phyloP scores from a whole-genome alignment of 805 yeast species.

The Dipodascopsis tothii region DNA sequence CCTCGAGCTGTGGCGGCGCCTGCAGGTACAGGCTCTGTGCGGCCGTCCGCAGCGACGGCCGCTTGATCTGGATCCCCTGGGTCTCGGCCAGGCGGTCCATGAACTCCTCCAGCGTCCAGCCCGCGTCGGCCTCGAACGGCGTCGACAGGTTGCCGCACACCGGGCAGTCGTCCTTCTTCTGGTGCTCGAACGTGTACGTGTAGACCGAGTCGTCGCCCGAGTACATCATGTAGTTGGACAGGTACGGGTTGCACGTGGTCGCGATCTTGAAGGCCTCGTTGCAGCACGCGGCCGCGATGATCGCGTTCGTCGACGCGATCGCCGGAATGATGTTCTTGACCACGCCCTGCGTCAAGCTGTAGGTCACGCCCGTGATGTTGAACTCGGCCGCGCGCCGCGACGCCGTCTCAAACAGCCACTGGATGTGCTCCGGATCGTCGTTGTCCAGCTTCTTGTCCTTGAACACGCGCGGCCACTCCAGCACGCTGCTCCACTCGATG shows the following conservation, averaged over 20 bases:
- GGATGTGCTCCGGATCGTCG: constrained; percentile 60
- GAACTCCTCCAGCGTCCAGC: constrained; percentile 37
- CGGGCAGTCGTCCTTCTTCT: constrained; percentile 55
- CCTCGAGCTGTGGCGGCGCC: constrained; percentile 42
- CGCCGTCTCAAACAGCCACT: constrained; percentile 54
- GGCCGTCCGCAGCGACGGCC: constrained; percentile 43
- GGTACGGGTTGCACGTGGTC: constrained; percentile 56
- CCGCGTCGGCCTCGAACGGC: constrained; percentile 17
- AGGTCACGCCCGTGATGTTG: constrained; percentile 64
- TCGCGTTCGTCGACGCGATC: constrained; percentile 87
- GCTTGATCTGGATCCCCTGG: constrained; percentile 30
- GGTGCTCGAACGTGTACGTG: constrained; percentile 62
- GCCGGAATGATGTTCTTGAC: constrained; percentile 90
- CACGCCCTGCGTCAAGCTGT: constrained; percentile 69
- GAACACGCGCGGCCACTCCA: constrained; percentile 59
- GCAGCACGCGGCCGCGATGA: constrained; percentile 73
- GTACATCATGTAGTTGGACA: constrained; percentile 78
- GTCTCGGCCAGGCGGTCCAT: constrained; percentile 35
- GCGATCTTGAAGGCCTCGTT: constrained; percentile 77
- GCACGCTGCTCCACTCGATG: constrained; percentile 76
- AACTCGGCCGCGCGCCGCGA: constrained; percentile 52
- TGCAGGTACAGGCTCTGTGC: constrained; percentile 39
- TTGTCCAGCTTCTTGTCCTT: constrained; percentile 47
- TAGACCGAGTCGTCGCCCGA: constrained; percentile 76
- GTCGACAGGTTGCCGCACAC: constrained; percentile 55